phyloP scores from a whole-genome alignment of 768 basidiomycete genomes.

The Filobasidium floriforme region DNA sequence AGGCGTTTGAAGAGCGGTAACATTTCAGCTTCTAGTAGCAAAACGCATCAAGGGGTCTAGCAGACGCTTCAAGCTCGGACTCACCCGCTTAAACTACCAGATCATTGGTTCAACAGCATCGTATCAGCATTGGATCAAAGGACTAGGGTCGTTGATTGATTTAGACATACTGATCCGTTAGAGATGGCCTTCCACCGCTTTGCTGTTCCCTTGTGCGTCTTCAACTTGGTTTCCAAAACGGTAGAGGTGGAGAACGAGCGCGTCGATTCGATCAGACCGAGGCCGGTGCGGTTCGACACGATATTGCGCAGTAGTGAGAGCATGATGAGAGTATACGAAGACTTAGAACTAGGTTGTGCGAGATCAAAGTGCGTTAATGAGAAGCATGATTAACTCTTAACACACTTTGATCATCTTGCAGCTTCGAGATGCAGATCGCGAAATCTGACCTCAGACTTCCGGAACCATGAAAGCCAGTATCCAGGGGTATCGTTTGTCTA shows the following conservation, averaged over 20 bases:
- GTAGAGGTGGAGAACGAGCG: constrained; percentile 25
- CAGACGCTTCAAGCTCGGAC: constrained; percentile 3
- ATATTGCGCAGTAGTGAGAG: not conserved
- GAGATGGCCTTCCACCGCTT: constrained; percentile 44
- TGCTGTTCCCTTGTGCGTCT: constrained; percentile 45
- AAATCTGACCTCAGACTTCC: too few relatives aligned
- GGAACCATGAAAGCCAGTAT: too few relatives aligned
- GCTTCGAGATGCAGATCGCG: too few relatives aligned
- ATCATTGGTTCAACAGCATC: not conserved
- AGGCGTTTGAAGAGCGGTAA: not conserved
- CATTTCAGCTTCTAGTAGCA: not conserved
- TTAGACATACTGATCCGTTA: constrained; percentile 30
- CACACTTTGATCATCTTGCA: too few relatives aligned
- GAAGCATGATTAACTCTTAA: too few relatives aligned
- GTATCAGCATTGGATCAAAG: not conserved
- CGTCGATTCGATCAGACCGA: constrained; percentile 3
- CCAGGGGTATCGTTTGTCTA: too few relatives aligned
- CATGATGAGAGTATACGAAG: not conserved
- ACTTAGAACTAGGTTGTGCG: not conserved
- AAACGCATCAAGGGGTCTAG: not conserved
- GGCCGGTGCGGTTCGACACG: not conserved
- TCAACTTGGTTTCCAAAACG: constrained; percentile 38
- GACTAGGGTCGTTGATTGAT: not conserved
- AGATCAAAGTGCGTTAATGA: too few relatives aligned
- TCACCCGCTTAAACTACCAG: constrained; percentile 41